Evolutionary conservation across 768 basidiomycete species (phyloP), one percentile per base, ranked within the genome.

Genomic region (Russula ochroleuca): DNA sequence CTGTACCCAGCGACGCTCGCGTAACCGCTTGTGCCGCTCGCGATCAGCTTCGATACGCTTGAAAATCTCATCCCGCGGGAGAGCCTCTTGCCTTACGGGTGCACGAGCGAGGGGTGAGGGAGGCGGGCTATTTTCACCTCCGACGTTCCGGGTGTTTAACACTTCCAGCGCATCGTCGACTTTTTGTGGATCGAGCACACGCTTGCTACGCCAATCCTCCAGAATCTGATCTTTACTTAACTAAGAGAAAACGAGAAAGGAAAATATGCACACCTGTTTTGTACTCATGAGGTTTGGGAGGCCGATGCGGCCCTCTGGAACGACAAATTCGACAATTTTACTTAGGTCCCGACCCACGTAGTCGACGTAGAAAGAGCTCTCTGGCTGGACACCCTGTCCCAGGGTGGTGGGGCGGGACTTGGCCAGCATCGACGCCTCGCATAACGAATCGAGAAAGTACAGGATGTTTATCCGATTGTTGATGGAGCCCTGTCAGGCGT

Each of bases 381-480:
- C 73, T 0, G 72, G 71, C 52, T 73, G 72, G 38, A 77, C 77
- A 31, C 71, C 68, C 8, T 75, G 75, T 23, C 77, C 76, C 52
- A 76, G 70, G 3, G 78, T 74, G 31, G 73, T 78, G 5, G 81
- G 77, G 55, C 82, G 81, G 0, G 86, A 82, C 68, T 84, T 87
- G 53, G 85, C 83, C 38, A 88, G 78, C 3, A 90, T 78, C 37
- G 85, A 91, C 0, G 85, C 81, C 70, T 92, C 91, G 73, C 90
- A 94, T 14, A 97, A 80, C 0, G 89, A 86, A 74, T 96, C 94
- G 48, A 98, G 83, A 71, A 95, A 86, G 73, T 96, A 93, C 0
- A 97, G 78, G 64, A 96, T 87, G 74, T 97, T 97, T 69, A 98
- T 95, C n/a, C 92, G 80, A 35, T 88, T 85, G 73, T 97, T 95